phyloP scores from a whole-genome alignment of 2,329 filamentous ascomycete species.

The Cercospora nicotianae region DNA sequence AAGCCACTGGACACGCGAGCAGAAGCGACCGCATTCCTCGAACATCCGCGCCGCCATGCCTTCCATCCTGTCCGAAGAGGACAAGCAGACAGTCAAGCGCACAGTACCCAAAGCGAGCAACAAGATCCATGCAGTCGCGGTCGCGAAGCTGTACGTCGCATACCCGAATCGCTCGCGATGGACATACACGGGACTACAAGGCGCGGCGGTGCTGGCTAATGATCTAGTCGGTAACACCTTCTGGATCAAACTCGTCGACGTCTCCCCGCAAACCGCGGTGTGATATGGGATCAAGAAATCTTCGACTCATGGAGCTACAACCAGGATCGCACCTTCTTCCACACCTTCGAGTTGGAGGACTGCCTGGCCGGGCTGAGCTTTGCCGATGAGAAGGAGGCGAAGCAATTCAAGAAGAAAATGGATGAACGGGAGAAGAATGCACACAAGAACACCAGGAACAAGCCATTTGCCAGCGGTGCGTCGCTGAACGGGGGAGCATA shows the following conservation, averaged over 20 bases:
- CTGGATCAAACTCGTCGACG: conserved; percentile 96
- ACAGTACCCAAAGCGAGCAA: conserved; percentile 90
- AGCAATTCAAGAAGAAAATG: conserved; percentile 96
- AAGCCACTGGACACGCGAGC: neutral
- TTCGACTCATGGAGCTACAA: conserved; percentile 95
- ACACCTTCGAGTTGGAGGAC: conserved; percentile 93
- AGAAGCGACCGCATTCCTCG: neutral
- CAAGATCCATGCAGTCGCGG: conserved; percentile 95
- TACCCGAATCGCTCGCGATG: conserved; percentile 83
- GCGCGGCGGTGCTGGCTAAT: conserved; percentile 86
- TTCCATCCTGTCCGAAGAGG: conserved; percentile 76
- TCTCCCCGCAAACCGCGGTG: conserved; percentile 81
- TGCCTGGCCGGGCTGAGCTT: conserved; percentile 90
- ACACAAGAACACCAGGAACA: conserved; percentile 22
- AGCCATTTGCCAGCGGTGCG: conserved; percentile 32
- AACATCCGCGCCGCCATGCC: conserved; percentile 26
- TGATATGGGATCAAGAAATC: conserved; percentile 97
- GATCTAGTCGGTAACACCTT: conserved; percentile 93
- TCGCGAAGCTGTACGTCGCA: conserved; percentile 89
- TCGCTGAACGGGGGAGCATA: conserved; percentile 22
- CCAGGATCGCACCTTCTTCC: conserved; percentile 95
- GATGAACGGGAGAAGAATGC: conserved; percentile 46
- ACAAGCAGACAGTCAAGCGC: conserved; percentile 95
- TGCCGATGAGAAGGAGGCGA: conserved; percentile 95
- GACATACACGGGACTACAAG: conserved; percentile 92